Evolutionary conservation across 768 basidiomycete species (phyloP), one percentile per base, ranked within the genome.

Genomic region (Megacollybia marginata): DNA sequence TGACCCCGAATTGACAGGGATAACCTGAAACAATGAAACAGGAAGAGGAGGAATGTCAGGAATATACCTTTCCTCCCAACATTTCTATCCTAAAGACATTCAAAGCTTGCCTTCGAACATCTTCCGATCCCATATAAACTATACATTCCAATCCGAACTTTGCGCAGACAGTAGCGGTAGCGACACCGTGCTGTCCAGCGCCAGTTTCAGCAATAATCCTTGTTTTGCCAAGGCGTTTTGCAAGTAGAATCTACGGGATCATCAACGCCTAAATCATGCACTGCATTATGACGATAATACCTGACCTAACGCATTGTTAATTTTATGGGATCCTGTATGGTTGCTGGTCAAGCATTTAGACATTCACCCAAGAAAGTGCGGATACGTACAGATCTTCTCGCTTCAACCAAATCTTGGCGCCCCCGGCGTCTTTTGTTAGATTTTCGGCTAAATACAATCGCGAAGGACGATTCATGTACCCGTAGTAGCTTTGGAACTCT

Each of bases 201-300:
- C 96, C 96, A 1, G 96, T 98, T 73, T 99, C 96, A 32, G 96
- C 96, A 56, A 98, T 98, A 60, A 99, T 98, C 48, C 94, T 82
- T 35, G 76, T 96, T 72, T 99, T 99, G 16, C 96, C 96, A 51
- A 98, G 71, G 42, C 96, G 82, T 43, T 80, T 79, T n/a, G 96
- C 96, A 23, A 99, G 80, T 15, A 99, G 74, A 53, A 98, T 94
- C 88, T 95, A 63, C 2, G 44, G 20, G 12, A 13, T 6, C n/a
- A 48, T 54, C 10, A 57, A 55, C 23, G 23, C 6, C 23, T 6
- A 28, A 3, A 28, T 28, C 23, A 28, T 12, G 7, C 31, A 40
- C 35, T 48, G 13, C 53, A n/a, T 43, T 36, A 13, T 32, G 44
- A 44, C n/a, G 36, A 13, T 20, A 28, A 59, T 72, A 83, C 87